A percentile compares a stretch with the other conserved stretches of the same genome.
phyloP scores from a whole-genome alignment of 2,329 filamentous ascomycete species.

The Dactylellina haptotyla region DNA sequence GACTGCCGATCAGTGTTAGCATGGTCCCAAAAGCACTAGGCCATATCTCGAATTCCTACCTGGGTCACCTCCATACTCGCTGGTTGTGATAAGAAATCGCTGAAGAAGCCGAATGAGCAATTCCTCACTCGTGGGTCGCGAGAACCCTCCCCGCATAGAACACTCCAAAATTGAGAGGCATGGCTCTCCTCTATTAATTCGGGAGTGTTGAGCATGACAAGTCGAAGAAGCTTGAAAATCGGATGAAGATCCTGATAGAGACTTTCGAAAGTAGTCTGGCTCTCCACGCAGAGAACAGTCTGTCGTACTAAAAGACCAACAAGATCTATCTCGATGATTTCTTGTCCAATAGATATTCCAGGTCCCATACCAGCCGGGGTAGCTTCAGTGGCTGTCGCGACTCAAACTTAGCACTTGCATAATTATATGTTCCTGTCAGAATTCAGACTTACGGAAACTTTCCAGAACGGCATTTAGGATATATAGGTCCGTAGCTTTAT shows the following conservation, averaged over 20 bases:
- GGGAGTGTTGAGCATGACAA: constrained; percentile 47
- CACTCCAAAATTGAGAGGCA: constrained; percentile 33
- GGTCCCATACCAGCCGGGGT: background rate
- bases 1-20: constrained; percentile 19
- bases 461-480: constrained; percentile 49
- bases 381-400: constrained; percentile 12
- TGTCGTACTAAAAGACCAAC: constrained; percentile 43
- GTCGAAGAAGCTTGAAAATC: constrained; percentile 47
- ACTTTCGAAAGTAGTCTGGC: constrained; percentile 43
- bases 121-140: constrained; percentile 43
- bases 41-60: constrained; percentile 34
- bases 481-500: constrained; percentile 48
- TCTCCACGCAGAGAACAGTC: constrained; percentile 39
- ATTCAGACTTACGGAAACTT: constrained; percentile 37
- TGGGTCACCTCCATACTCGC: constrained; percentile 45
- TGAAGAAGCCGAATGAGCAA: constrained; percentile 49
- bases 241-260: constrained; percentile 51
- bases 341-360: constrained; percentile 26
- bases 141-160: constrained; percentile 43
- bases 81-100: constrained; percentile 49
- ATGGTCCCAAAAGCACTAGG: background rate
- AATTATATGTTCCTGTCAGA: background rate
- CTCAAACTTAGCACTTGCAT: background rate
- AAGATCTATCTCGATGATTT: constrained; percentile 48
- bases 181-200: constrained; percentile 42